These are phyloP conservation scores for Grigorovia yakushimaensis DNA, from an alignment of 805 yeast genomes.

Conservation along the genomic window DNA sequence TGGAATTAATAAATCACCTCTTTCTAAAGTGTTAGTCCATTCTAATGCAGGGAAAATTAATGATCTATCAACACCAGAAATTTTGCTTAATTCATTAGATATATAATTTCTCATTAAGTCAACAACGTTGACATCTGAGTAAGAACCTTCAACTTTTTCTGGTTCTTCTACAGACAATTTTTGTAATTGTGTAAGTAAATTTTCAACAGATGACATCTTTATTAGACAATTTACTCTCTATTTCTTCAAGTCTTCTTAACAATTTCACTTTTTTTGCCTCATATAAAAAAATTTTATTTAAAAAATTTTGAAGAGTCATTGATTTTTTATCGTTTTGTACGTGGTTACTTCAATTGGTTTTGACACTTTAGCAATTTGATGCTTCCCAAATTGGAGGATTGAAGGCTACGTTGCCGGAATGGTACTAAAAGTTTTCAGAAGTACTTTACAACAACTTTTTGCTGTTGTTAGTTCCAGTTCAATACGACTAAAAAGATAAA, in stretches of 20 bases:
- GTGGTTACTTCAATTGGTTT: too few relatives aligned
- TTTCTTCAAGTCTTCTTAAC: neutral
- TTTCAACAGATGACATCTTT: conserved; percentile 3
- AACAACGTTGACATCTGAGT: conserved; percentile 69
- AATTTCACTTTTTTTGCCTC: neutral
- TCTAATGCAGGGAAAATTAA: conserved; percentile 80
- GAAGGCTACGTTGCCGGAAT: too few relatives aligned
- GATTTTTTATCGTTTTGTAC: neutral
- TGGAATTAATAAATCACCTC: conserved; percentile 88
- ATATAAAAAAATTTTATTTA: too few relatives aligned
- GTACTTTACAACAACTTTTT: too few relatives aligned
- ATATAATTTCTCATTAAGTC: conserved; percentile 88
- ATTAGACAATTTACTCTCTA: neutral
- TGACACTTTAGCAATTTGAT: too few relatives aligned
- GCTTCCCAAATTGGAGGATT: too few relatives aligned
- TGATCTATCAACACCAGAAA: conserved; percentile 61
- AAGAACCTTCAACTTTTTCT: conserved; percentile 42
- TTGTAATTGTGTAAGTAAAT: conserved; percentile 25
- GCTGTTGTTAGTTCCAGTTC: too few relatives aligned
- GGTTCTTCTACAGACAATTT: conserved; percentile 35
- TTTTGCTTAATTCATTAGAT: conserved; percentile 60
- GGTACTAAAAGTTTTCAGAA: too few relatives aligned
- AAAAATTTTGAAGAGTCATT: neutral
- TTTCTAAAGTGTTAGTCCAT: conserved; percentile 72
- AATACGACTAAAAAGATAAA: too few relatives aligned